These are phyloP conservation scores for Incumbomyces delicatus DNA, from an alignment of 2,329 filamentous ascomycete genomes.

Conservation along the genomic window DNA sequence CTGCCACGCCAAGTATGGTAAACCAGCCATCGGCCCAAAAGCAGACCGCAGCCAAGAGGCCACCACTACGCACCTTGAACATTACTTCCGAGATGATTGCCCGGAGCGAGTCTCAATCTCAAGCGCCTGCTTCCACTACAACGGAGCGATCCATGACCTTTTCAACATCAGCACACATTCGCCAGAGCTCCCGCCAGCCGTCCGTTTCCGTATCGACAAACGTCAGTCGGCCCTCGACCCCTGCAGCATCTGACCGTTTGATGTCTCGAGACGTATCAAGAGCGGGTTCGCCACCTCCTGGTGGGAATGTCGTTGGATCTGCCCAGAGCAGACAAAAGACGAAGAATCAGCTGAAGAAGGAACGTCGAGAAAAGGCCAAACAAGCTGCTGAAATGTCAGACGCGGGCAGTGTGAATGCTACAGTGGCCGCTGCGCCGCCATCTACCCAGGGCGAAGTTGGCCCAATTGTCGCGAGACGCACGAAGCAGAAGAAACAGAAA, in stretches of 20 bases:
- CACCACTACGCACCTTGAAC: constrained; percentile 13
- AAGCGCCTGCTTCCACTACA: constrained; percentile 13
- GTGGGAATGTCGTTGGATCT: constrained; percentile 45
- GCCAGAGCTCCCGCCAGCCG: constrained; percentile 37
- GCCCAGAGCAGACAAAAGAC: constrained; percentile 51
- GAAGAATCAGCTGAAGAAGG: constrained; percentile 54
- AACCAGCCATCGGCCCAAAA: constrained; percentile 13
- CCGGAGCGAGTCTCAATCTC: constrained; percentile 15
- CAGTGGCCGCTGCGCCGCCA: constrained; percentile 15
- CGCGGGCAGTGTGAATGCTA: constrained; percentile 12
- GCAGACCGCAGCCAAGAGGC: constrained; percentile 10
- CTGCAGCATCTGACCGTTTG: constrained; percentile 46
- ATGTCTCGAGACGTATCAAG: constrained; percentile 49
- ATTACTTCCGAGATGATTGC: constrained; percentile 14
- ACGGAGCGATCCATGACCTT: constrained; percentile 14
- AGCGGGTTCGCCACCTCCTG: constrained; percentile 51
- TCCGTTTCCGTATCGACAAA: constrained; percentile 41
- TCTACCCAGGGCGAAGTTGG: constrained; percentile 42
- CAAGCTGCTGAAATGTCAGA: constrained; percentile 35
- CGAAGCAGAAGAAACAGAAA: constrained; percentile 40
- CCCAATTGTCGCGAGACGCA: constrained; percentile 54
- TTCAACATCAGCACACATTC: constrained; percentile 7
- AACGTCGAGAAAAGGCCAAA: constrained; percentile 42
- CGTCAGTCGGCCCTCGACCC: constrained; percentile 48
- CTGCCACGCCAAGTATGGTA: constrained; percentile 13